Conservation (phyloP, 2,329 filamentous ascomycete genomes). For the Acrocalymma vagum region DNA sequence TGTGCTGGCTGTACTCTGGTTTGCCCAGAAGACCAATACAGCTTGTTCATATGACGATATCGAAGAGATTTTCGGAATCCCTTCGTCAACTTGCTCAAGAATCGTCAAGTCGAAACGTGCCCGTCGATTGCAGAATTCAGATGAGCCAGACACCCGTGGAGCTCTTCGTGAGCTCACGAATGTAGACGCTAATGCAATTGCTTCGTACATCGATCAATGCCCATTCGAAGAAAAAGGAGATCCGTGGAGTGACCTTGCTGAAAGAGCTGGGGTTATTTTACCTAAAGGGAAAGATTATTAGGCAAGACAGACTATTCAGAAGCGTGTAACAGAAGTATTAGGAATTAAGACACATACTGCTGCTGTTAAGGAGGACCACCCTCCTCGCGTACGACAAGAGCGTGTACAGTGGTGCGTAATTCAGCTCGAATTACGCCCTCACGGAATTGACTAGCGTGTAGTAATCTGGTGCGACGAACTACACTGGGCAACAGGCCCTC, state of each 20-base stretch:
- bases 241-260: conserved; percentile 2
- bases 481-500: no score
- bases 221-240: conserved; percentile 2
- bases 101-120: conserved; percentile 1
- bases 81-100: not conserved
- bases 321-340: no score
- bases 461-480: no score
- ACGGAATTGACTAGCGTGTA: no score
- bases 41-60: not conserved
- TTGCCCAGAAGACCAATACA: not conserved
- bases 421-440: no score
- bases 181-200: conserved; percentile 1
- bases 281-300: no score
- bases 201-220: not conserved
- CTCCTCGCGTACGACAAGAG: no score
- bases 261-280: conserved; percentile 3
- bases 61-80: not conserved
- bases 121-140: conserved; percentile 2
- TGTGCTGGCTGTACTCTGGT: conserved; percentile 2
- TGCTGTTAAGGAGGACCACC: no score
- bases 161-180: not conserved
- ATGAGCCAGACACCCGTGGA: not conserved
- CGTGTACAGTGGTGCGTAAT: no score
- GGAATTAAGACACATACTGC: no score
- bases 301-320: no score